Base-by-base conservation (phyloP, 805 yeast species). In the Trichomonascus vanleenenianus region DNA sequence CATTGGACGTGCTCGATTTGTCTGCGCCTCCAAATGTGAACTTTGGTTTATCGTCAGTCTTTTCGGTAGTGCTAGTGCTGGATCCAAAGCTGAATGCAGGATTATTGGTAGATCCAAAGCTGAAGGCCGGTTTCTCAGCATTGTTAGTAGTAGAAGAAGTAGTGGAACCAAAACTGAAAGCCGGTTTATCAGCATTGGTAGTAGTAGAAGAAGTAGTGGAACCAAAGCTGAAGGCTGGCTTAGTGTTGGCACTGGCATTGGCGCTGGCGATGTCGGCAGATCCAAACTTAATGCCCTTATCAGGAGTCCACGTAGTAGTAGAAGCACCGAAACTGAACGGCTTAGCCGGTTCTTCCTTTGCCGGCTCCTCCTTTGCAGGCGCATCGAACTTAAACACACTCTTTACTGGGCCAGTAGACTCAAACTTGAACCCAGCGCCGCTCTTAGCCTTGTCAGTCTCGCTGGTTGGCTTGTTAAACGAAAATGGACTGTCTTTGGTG, bases 401-500 rank as follows among this genome's bases (percentile, higher is more conserved):
- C 11, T 37, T 15, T 8, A 22, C 27, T 11, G 25, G 18, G 14
- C 30, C 20, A 3, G 40, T 37, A 3, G 16, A 15, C 19, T 18
- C 19, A 9, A 30, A 39, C 10, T 16, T 30, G 16, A 30, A 30
- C n/a, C 35, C 42, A 14, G 19, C 19, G 15, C 35, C 35, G 3
- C 27, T 16, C 33, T 42, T 25, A 6, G 10, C 22, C 22, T 42
- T 27, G 39, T 30, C 32, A 12, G 39, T n/a, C 15, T 30, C 30
- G 38, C 25, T 64, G 4, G 61, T 42, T 37, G 71, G 64, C 31
- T 67, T 63, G 44, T 14, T 14, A 47, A 78, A 71, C 25, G 70
- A 66, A 59, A 78, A 78, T 4, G 73, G 75, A n/a, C 78, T 68
- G 46, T 71, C 67, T 2, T 68, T 67, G 2, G 76, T 68, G 3